These are phyloP conservation scores for Dothideomycetes sp. DNA, from an alignment of 2,329 filamentous ascomycete genomes.

Conservation along the genomic window DNA sequence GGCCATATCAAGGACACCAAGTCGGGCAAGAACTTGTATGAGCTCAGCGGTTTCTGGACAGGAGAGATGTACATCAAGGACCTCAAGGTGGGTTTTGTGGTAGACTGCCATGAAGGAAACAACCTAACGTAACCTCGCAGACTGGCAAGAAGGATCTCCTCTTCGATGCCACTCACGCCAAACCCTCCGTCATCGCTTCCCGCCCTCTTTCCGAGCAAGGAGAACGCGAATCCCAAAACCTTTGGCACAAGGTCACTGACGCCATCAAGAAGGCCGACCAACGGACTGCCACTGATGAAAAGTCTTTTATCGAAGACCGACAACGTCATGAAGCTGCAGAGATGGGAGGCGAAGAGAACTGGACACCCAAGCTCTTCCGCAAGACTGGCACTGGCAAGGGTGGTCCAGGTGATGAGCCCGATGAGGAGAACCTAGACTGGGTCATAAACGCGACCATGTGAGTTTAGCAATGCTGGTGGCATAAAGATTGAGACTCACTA, in stretches of 20 bases:
- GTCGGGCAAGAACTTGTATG: conserved; percentile 78
- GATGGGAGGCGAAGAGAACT: conserved; percentile 70
- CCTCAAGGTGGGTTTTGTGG: conserved; percentile 57
- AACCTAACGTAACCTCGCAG: conserved; percentile 31
- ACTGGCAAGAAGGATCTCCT: conserved; percentile 82
- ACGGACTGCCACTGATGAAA: conserved; percentile 81
- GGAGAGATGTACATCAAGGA: conserved; percentile 91
- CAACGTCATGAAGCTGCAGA: conserved; percentile 82
- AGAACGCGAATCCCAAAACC: conserved; percentile 75
- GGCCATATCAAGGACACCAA: conserved; percentile 81
- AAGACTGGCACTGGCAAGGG: conserved; percentile 56
- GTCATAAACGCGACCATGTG: conserved; percentile 83
- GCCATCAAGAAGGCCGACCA: conserved; percentile 82
- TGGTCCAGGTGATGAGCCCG: conserved; percentile 50
- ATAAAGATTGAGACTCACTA: conserved; percentile 7
- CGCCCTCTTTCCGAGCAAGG: conserved; percentile 78
- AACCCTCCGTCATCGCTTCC: conserved; percentile 60
- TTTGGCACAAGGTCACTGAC: conserved; percentile 73
- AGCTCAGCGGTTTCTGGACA: conserved; percentile 86
- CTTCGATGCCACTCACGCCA: conserved; percentile 74
- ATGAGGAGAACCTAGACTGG: conserved; percentile 87
- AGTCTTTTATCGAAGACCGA: conserved; percentile 88
- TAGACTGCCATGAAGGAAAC: background rate
- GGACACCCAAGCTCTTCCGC: conserved; percentile 80
- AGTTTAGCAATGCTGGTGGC: conserved; percentile 18